Base-by-base conservation (phyloP, 2,329 filamentous ascomycete genomes). In the Diaporthe caulivora region DNA sequence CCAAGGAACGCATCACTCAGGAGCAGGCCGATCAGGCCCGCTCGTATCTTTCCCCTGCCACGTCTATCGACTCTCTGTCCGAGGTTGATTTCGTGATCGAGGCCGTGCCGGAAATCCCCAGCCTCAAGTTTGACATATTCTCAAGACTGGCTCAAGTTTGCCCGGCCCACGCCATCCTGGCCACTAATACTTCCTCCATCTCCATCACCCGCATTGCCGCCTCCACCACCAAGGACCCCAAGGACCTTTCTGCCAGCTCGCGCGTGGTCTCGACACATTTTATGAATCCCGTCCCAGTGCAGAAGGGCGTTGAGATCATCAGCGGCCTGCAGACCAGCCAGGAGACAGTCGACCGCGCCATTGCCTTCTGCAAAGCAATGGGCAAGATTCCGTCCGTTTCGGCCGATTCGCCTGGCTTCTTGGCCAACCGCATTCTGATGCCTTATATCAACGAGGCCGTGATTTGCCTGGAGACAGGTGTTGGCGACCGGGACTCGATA, bases 401-500 rank as follows among this genome's bases (percentile, higher is more conserved):
- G 18, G 94, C 94, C 21, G 97, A 99, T 83, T 91, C 94, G 0
- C 97, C 97, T 0, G 97, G 97, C 1, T 99, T 99, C 86, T 87
- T 99, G 31, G 97, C 97, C 42, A 99, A 99, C 83, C 90, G 97
- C 13, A 99, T 99, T 75, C 86, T 99, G 74, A 99, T 99, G 97
- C 97, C 97, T 0, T 99, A 99, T 82, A 98, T 99, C 86, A 99
- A 99, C 82, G 97, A 99, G 85, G 97, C 97, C 11, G 88, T 99
- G 78, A 96, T 98, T 76, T 99, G 97, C 83, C 87, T 99, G 18
- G 97, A 99, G 85, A 98, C 97, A 0, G 94, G 94, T 3, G 92
- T 99, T 0, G 97, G 97, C 24, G 89, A 91, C 76, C 93, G 94
- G 78, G 95, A 98, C 80, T 94, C 96, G 76, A 99, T 99, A 77